These are phyloP conservation scores for Lepidopterella palustris DNA, from an alignment of 495 filamentous ascomycete species.

Conservation along the genomic window DNA sequence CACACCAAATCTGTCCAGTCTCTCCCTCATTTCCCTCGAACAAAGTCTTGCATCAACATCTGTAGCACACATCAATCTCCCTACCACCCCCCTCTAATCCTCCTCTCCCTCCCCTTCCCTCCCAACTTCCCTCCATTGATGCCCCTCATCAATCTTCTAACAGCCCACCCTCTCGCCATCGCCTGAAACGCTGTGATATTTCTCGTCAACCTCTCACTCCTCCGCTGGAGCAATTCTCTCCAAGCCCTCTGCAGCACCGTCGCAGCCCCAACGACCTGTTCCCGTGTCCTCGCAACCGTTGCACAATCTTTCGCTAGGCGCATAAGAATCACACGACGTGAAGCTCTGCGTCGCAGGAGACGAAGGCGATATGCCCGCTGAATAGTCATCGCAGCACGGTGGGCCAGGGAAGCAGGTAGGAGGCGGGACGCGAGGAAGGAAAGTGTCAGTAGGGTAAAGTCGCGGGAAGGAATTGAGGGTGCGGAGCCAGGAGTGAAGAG, in stretches of 20 bases:
- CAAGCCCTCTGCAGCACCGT: slow-evolving; percentile 39
- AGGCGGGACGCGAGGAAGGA: slow-evolving; percentile 59
- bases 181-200: slow-evolving; percentile 35
- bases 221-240: slow-evolving; percentile 31
- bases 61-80: slow-evolving; percentile 21
- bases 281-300: slow-evolving; percentile 29
- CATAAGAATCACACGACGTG: slow-evolving; percentile 24
- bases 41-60: background rate
- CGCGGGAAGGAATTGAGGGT: slow-evolving; percentile 36
- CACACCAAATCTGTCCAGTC: too few species aligned
- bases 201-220: slow-evolving; percentile 23
- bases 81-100: slow-evolving; percentile 19
- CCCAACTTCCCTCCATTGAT: background rate
- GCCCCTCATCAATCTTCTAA: slow-evolving; percentile 22
- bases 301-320: slow-evolving; percentile 34
- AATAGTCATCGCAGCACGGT: slow-evolving; percentile 50
- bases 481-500: slow-evolving; percentile 26
- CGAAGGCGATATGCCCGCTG: slow-evolving; percentile 38
- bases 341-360: slow-evolving; percentile 9
- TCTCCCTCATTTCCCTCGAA: too few species aligned
- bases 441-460: slow-evolving; percentile 50
- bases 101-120: slow-evolving; percentile 14
- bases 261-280: slow-evolving; percentile 31
- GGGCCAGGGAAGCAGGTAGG: slow-evolving; percentile 45
- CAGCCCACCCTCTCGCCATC: slow-evolving; percentile 35